Evolutionary conservation across 2,329 filamentous ascomycete genomes (phyloP).

Genomic region (Epichloe typhina): DNA sequence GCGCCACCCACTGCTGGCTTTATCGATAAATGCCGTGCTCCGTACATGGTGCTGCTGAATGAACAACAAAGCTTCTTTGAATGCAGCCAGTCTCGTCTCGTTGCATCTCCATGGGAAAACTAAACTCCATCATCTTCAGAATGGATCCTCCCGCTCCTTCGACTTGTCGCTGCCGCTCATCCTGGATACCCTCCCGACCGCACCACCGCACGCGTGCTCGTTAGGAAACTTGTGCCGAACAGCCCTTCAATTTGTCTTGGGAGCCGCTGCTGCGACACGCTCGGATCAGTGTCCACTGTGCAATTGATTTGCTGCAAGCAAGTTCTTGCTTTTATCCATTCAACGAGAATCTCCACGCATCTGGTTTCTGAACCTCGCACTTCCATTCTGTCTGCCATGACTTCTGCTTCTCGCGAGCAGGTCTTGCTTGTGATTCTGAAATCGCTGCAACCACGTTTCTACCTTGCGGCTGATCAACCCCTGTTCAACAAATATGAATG

Average conservation of each 20-base stretch:
- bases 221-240: background rate
- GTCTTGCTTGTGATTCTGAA: background rate
- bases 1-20: no score
- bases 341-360: background rate
- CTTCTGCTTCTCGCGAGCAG: background rate
- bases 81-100: no score
- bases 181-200: background rate
- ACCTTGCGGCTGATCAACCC: background rate
- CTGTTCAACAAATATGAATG: slow-evolving; percentile 10
- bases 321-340: background rate
- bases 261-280: background rate
- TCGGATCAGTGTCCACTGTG: background rate
- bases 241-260: background rate
- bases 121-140: background rate
- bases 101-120: no score
- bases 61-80: no score
- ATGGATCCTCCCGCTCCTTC: background rate
- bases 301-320: background rate
- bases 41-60: no score
- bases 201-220: background rate
- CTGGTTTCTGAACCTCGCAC: background rate
- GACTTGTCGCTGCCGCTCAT: background rate
- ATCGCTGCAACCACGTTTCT: background rate
- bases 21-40: no score
- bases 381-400: background rate